A percentile compares a stretch with the other conserved stretches of the same genome.
These are phyloP conservation scores for Suillus weaverae DNA, from an alignment of 768 basidiomycete species.

Conservation along the genomic window DNA sequence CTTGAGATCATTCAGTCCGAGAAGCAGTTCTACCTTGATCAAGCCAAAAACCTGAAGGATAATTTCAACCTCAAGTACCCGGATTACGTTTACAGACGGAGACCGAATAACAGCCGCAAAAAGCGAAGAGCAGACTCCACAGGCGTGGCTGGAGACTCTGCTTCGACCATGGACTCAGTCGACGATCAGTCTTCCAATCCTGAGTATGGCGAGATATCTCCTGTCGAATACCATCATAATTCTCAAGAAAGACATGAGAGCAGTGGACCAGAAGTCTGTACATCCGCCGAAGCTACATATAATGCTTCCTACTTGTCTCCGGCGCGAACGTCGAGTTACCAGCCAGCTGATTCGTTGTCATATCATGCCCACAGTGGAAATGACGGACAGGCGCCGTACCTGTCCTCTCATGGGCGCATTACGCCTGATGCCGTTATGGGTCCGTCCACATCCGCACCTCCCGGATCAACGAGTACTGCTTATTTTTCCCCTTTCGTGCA, in stretches of 20 bases:
- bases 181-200: slow-evolving; percentile 30
- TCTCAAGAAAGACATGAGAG: slow-evolving; percentile 6
- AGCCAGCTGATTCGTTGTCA: slow-evolving; percentile 19
- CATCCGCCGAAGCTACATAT: slow-evolving; percentile 21
- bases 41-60: slow-evolving; percentile 84
- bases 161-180: slow-evolving; percentile 30
- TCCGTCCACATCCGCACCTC: slow-evolving; percentile 24
- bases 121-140: slow-evolving; percentile 44
- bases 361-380: slow-evolving; percentile 24
- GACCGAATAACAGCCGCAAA: slow-evolving; percentile 85
- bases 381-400: slow-evolving; percentile 28
- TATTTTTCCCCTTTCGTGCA: slow-evolving; percentile 29
- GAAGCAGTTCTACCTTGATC: slow-evolving; percentile 86
- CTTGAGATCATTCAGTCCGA: slow-evolving; percentile 48
- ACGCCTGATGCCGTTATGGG: slow-evolving; percentile 27
- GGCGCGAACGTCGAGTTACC: slow-evolving; percentile 25
- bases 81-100: slow-evolving; percentile 85
- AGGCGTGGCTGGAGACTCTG: slow-evolving; percentile 29
- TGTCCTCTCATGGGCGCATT: slow-evolving; percentile 23
- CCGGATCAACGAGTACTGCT: slow-evolving; percentile 22
- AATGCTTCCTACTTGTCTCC: slow-evolving; percentile 15
- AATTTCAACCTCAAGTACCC: slow-evolving; percentile 84
- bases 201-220: slow-evolving; percentile 41
- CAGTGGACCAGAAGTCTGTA: slow-evolving; percentile 18
- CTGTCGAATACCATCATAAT: slow-evolving; percentile 35